phyloP scores from a whole-genome alignment of 257 asterid genomes.

The Coffea canephora region DNA sequence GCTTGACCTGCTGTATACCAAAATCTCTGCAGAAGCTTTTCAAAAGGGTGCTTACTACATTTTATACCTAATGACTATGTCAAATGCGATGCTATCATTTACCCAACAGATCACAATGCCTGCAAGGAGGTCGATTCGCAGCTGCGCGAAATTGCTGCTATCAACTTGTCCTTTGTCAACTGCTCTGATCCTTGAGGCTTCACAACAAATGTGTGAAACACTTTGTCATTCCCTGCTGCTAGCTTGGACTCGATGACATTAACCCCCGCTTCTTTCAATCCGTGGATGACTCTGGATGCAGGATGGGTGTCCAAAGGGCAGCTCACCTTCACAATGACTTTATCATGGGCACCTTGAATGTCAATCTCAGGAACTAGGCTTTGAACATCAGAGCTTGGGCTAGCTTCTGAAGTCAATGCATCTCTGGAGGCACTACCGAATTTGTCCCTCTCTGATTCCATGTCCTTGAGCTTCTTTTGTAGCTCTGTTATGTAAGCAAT shows the following conservation, averaged over 20 bases:
- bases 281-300: conserved; percentile 53
- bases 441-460: conserved; percentile 61
- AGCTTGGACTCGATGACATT: conserved; percentile 57
- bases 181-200: conserved; percentile 60
- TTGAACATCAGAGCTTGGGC: conserved; percentile 27
- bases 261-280: conserved; percentile 55
- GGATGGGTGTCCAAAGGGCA: conserved; percentile 71
- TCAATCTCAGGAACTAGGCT: conserved; percentile 36
- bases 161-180: conserved; percentile 72
- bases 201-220: conserved; percentile 73
- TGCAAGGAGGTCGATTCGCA: conserved; percentile 35
- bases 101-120: conserved; percentile 27
- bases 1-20: conserved; percentile 38
- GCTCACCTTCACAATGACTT: conserved; percentile 56
- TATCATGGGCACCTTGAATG: conserved; percentile 38
- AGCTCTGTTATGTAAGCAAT: conserved; percentile 87
- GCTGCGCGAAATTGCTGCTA: conserved; percentile 44
- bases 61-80: conserved; percentile 16
- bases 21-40: conserved; percentile 34
- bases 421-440: conserved; percentile 41
- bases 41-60: conserved; percentile 18
- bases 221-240: conserved; percentile 51
- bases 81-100: conserved; percentile 8
- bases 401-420: conserved; percentile 33
- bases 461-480: conserved; percentile 68